Percentiles rank a stretch among this genome's conserved stretches.
Conservation (phyloP, 768 basidiomycete species). For the Phylloporus arenicola region DNA sequence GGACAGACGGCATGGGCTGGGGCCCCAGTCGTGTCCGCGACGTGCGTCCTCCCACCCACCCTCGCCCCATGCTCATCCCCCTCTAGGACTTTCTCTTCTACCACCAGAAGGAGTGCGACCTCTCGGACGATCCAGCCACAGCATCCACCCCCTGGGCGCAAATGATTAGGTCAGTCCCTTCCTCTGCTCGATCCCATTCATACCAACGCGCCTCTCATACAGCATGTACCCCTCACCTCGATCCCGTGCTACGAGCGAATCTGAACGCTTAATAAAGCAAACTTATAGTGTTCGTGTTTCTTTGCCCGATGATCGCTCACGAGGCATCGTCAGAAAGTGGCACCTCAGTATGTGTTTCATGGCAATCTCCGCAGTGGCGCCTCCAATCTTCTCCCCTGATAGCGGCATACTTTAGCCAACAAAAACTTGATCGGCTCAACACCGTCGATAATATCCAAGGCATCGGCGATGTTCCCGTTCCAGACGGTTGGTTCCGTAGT, state of each 20-base stretch:
- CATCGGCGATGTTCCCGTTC: constrained; percentile 60
- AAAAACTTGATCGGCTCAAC: constrained; percentile 61
- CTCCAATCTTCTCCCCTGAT: constrained; percentile 9
- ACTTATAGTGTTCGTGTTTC: constrained; percentile 49
- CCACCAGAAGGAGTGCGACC: constrained; percentile 44
- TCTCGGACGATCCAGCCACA: constrained; percentile 34
- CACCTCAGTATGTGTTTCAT: constrained; percentile 43
- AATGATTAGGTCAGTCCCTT: constrained; percentile 53
- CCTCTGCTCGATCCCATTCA: constrained; percentile 19
- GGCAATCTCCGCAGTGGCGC: constrained; percentile 25
- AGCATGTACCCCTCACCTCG: constrained; percentile 39
- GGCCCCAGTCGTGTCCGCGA: constrained; percentile 71
- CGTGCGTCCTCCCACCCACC: constrained; percentile 12
- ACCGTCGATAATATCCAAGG: constrained; percentile 68
- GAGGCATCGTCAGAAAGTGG: constrained; percentile 44
- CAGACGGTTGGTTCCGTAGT: constrained; percentile 75
- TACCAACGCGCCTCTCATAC: constrained; percentile 10
- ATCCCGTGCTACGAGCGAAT: constrained; percentile 34
- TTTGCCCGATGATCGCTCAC: constrained; percentile 39
- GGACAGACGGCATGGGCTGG: constrained; percentile 75
- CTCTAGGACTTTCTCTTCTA: constrained; percentile 52
- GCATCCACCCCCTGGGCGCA: constrained; percentile 70
- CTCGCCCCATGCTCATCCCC: constrained; percentile 1
- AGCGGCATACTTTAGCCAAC: constrained; percentile 86
- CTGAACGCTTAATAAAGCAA: constrained; percentile 48